Conservation (phyloP, 164 flowering plant genomes). For the Santalum album region DNA sequence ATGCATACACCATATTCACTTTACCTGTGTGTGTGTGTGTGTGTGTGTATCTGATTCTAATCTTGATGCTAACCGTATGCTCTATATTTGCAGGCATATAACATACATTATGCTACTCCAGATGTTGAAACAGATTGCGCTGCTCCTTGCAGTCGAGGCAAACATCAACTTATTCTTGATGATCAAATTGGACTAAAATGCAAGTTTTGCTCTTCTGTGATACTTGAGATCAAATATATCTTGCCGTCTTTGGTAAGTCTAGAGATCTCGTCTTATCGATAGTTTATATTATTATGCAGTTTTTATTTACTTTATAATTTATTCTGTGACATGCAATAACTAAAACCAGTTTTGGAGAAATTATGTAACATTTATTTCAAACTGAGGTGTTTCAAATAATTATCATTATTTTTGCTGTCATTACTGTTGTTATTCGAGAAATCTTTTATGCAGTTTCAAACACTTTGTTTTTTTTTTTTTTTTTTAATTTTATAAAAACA, state of each 20-base stretch:
- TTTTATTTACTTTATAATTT: neutral
- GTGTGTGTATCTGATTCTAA: too few relatives aligned
- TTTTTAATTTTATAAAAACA: too few relatives aligned
- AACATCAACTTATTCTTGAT: constrained; percentile 40
- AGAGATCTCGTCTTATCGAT: neutral
- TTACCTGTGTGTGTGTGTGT: too few relatives aligned
- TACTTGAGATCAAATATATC: constrained; percentile 38
- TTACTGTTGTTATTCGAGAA: too few relatives aligned
- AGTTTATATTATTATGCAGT: neutral
- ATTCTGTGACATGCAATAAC: neutral
- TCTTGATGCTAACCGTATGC: constrained; percentile 5
- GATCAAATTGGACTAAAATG: constrained; percentile 56
- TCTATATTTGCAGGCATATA: constrained; percentile 33
- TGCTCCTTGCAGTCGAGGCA: constrained; percentile 31
- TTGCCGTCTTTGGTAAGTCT: constrained; percentile 48
- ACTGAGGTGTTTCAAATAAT: too few relatives aligned
- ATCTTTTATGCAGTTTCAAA: too few relatives aligned
- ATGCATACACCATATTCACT: too few relatives aligned
- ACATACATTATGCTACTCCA: constrained; percentile 4
- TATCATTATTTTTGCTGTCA: too few relatives aligned
- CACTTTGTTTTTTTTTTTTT: too few relatives aligned
- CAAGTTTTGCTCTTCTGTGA: constrained; percentile 35
- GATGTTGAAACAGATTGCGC: constrained; percentile 13
- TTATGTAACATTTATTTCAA: too few relatives aligned
- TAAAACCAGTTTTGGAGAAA: neutral